Evolutionary conservation across 2,329 filamentous ascomycete genomes (phyloP).

Genomic region (Cladosporium sp.): DNA sequence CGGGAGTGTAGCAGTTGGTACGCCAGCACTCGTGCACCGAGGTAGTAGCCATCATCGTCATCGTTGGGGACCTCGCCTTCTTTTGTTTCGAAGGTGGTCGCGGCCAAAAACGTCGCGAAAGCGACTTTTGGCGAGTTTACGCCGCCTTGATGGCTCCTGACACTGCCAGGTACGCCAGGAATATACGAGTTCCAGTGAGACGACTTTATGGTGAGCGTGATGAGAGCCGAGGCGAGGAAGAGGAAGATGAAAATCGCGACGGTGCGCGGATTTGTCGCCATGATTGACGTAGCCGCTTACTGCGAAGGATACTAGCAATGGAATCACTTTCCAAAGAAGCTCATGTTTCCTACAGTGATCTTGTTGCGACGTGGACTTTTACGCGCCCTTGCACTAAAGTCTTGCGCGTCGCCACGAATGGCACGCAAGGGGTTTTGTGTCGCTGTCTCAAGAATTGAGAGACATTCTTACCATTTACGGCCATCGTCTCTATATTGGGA

Average conservation of each 20-base stretch:
- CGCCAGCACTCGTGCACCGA: conserved; percentile 32
- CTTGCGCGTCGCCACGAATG: too few relatives aligned
- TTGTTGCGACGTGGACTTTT: too few relatives aligned
- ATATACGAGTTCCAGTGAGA: conserved; percentile 21
- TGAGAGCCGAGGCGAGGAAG: conserved; percentile 31
- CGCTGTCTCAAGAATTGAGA: too few relatives aligned
- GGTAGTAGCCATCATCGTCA: conserved; percentile 33
- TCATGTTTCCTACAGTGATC: too few relatives aligned
- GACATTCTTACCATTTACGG: too few relatives aligned
- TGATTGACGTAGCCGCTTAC: not conserved
- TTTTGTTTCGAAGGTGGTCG: conserved; percentile 20
- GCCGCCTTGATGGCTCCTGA: conserved; percentile 6
- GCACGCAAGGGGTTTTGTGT: too few relatives aligned
- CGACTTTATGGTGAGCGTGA: conserved; percentile 27
- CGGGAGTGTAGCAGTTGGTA: conserved; percentile 37
- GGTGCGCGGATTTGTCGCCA: conserved; percentile 22
- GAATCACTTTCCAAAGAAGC: too few relatives aligned
- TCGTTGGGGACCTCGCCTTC: conserved; percentile 24
- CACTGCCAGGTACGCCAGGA: conserved; percentile 13
- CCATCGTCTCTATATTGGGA: too few relatives aligned
- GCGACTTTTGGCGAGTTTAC: conserved; percentile 29
- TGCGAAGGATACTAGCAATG: too few relatives aligned
- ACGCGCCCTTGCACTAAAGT: too few relatives aligned
- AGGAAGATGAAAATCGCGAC: conserved; percentile 31
- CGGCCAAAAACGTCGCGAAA: conserved; percentile 37